Evolutionary conservation across 2,329 filamentous ascomycete species (phyloP).

Genomic region (Microdochium bolleyi): DNA sequence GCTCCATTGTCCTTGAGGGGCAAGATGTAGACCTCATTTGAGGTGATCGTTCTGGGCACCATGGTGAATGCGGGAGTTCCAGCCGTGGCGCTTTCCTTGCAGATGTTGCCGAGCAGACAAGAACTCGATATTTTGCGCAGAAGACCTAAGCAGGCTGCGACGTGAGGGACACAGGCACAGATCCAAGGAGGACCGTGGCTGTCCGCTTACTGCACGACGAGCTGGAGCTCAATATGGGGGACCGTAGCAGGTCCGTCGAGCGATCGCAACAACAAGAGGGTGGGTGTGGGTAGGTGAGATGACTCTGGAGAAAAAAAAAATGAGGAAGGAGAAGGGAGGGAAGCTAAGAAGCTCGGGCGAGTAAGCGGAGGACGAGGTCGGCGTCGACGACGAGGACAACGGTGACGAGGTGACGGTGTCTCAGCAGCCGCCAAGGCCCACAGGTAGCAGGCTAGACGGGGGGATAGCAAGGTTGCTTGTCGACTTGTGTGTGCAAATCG

Average conservation of each 20-base stretch:
- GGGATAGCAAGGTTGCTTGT: not conserved
- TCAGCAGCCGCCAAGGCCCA: not conserved
- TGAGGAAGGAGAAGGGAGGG: not conserved
- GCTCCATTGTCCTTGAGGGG: slow-evolving; percentile 89
- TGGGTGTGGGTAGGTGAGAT: not conserved
- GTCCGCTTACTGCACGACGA: not conserved
- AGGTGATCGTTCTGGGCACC: slow-evolving; percentile 54
- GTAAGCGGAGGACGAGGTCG: not conserved
- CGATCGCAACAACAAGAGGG: not conserved
- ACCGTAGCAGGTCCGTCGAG: not conserved
- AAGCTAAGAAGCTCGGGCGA: not conserved
- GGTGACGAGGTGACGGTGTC: not conserved
- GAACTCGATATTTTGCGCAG: not conserved
- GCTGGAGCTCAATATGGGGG: not conserved
- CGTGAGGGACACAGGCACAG: not conserved
- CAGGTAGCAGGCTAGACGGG: not conserved
- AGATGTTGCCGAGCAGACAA: not conserved
- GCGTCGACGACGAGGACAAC: not conserved
- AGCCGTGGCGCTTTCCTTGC: not conserved
- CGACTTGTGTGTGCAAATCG: not conserved
- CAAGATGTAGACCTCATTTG: slow-evolving; percentile 74
- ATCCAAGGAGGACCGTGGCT: not conserved
- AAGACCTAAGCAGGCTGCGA: not conserved
- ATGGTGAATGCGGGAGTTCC: slow-evolving; percentile 28
- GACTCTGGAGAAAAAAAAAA: not conserved